Evolutionary conservation across 2,329 filamentous ascomycete species (phyloP).

Genomic region (Penicillium sp.): DNA sequence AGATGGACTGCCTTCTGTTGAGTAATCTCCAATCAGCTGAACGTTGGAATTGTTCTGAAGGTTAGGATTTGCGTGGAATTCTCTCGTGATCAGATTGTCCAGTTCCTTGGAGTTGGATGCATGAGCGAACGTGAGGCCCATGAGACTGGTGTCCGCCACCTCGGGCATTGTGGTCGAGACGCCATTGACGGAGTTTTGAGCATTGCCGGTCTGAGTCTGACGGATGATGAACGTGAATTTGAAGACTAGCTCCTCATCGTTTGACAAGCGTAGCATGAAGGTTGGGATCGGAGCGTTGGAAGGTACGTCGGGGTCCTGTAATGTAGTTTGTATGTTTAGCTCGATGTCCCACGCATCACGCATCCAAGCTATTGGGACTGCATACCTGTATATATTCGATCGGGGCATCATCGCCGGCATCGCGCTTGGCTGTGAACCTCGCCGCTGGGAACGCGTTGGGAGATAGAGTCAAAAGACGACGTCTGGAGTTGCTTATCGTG

Average conservation of each 20-base stretch:
- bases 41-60: conserved; percentile 97
- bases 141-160: conserved; percentile 71
- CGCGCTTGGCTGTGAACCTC: conserved; percentile 69
- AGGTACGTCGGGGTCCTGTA: conserved; percentile 72
- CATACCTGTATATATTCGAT: conserved; percentile 89
- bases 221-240: conserved; percentile 85
- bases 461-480: conserved; percentile 72
- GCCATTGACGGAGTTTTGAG: conserved; percentile 53
- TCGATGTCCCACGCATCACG: conserved; percentile 3
- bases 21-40: conserved; percentile 87
- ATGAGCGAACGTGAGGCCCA: conserved; percentile 87
- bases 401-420: conserved; percentile 69
- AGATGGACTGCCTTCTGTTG: conserved; percentile 76
- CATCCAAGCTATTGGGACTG: conserved; percentile 14
- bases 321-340: conserved; percentile 7
- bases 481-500: conserved; percentile 74
- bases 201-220: conserved; percentile 49
- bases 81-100: conserved; percentile 88
- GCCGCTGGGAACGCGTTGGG: conserved; percentile 88
- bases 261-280: conserved; percentile 82
- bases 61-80: conserved; percentile 96
- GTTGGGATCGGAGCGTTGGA: conserved; percentile 53
- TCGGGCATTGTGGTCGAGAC: conserved; percentile 53
- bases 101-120: conserved; percentile 82
- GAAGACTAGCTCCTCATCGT: conserved; percentile 90